Percentiles rank a stretch among this genome's conserved stretches.
phyloP scores from a whole-genome alignment of 805 yeast genomes.

The Monosporozyma solicola region DNA sequence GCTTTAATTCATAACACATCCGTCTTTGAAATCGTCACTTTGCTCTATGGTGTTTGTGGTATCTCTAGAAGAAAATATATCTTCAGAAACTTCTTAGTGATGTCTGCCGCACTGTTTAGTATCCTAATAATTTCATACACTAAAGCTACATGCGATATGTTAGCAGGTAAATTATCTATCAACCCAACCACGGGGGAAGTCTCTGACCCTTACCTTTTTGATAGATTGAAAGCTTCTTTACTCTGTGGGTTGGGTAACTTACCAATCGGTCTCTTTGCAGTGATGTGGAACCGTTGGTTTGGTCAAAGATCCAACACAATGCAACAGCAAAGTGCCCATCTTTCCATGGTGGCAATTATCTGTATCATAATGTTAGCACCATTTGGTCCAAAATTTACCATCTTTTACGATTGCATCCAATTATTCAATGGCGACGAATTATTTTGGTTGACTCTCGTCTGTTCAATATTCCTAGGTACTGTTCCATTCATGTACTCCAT shows the following conservation, averaged over 20 bases:
- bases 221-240: slow-evolving; percentile 28
- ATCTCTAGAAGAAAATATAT: slow-evolving; percentile 20
- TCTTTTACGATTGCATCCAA: slow-evolving; percentile 7
- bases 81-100: slow-evolving; percentile 20
- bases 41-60: slow-evolving; percentile 26
- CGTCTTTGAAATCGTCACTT: slow-evolving; percentile 26
- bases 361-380: slow-evolving; percentile 18
- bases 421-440: slow-evolving; percentile 8
- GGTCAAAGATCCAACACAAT: slow-evolving; percentile 13
- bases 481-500: slow-evolving; percentile 18
- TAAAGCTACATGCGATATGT: slow-evolving; percentile 26
- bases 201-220: slow-evolving; percentile 28
- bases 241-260: slow-evolving; percentile 27
- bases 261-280: slow-evolving; percentile 26
- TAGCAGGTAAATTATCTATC: slow-evolving; percentile 26
- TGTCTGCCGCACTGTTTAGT: slow-evolving; percentile 24
- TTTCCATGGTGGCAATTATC: slow-evolving; percentile 19
- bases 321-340: slow-evolving; percentile 6
- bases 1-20: slow-evolving; percentile 24
- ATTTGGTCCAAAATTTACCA: slow-evolving; percentile 11
- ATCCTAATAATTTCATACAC: slow-evolving; percentile 26
- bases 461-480: slow-evolving; percentile 17
- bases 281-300: slow-evolving; percentile 27
- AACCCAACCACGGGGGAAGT: slow-evolving; percentile 28
- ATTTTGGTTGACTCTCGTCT: slow-evolving; percentile 14